phyloP scores from a whole-genome alignment of 805 yeast species.

The Wickerhamiella spandovensis region DNA sequence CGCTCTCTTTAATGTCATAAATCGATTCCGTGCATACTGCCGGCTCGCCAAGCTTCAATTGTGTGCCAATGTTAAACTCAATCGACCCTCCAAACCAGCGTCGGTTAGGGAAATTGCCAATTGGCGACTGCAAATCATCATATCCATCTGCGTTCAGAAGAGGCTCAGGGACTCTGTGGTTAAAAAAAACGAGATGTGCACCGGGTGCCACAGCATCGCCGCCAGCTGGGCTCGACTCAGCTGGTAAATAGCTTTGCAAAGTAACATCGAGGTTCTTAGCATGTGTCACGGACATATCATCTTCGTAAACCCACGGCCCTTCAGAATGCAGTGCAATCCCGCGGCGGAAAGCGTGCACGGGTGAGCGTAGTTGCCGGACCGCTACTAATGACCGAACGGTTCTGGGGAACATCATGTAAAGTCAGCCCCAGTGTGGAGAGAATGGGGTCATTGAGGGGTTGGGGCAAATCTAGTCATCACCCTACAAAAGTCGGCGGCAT shows the following conservation, averaged over 20 bases:
- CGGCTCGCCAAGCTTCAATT: slow-evolving; percentile 27
- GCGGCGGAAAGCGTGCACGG: not conserved
- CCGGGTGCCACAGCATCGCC: slow-evolving; percentile 31
- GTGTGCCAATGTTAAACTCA: slow-evolving; percentile 24
- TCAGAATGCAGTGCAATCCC: not conserved
- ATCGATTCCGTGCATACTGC: slow-evolving; percentile 44
- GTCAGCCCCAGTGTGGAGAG: not conserved
- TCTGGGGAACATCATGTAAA: not conserved
- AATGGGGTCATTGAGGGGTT: not conserved
- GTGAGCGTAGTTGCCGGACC: not conserved
- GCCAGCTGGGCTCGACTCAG: not conserved
- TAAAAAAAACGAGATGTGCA: slow-evolving; percentile 54
- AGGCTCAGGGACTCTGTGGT: slow-evolving; percentile 38
- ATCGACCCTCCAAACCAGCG: slow-evolving; percentile 74
- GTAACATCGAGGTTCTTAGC: slow-evolving; percentile 21
- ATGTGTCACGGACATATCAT: slow-evolving; percentile 21
- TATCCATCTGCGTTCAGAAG: slow-evolving; percentile 61
- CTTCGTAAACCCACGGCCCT: slow-evolving; percentile 18
- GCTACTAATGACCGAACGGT: not conserved
- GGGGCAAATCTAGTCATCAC: not conserved
- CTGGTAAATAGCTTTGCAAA: slow-evolving; percentile 19
- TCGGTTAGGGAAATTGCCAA: slow-evolving; percentile 33
- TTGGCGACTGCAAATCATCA: slow-evolving; percentile 64
- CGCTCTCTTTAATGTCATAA: slow-evolving; percentile 12
- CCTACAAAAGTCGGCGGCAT: no score